phyloP scores from a whole-genome alignment of 192 early-diverging fungal species.

The Coemansia umbellata region DNA sequence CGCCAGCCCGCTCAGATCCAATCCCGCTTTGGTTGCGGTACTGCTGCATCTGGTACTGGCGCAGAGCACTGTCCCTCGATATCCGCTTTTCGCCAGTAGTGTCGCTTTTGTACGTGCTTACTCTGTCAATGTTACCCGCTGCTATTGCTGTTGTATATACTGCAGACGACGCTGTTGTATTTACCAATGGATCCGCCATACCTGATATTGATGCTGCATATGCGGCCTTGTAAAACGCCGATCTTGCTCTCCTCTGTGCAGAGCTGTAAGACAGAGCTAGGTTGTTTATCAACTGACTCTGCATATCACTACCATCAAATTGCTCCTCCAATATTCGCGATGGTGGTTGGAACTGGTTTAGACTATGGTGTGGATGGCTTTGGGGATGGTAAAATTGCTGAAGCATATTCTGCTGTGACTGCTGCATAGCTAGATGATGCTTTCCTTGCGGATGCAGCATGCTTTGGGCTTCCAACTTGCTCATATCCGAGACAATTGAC shows the following conservation, averaged over 20 bases:
- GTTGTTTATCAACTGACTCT: not conserved
- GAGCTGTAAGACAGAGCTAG: conserved; percentile 1
- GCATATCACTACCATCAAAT: not conserved
- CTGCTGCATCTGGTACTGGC: not conserved
- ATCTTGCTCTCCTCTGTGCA: not conserved
- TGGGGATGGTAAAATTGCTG: conserved; percentile 39
- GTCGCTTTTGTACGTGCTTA: too few relatives aligned
- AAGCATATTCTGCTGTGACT: conserved; percentile 14
- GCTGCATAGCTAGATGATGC: conserved; percentile 6
- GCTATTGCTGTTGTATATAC: not conserved
- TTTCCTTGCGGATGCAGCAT: conserved; percentile 13
- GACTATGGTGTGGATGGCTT: conserved; percentile 38
- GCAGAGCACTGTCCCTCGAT: not conserved
- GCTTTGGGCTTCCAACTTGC: conserved; percentile 25
- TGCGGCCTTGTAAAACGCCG: conserved; percentile 4
- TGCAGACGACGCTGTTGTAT: not conserved
- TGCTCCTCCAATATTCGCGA: conserved; percentile 19
- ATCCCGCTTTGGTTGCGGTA: not conserved
- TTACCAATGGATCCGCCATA: not conserved
- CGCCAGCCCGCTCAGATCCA: not conserved
- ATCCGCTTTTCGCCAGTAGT: not conserved
- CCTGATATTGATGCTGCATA: conserved; percentile 4
- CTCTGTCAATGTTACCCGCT: not conserved
- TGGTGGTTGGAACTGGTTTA: conserved; percentile 23
- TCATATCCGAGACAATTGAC: conserved; percentile 13